Evolutionary conservation across 2,329 filamentous ascomycete species (phyloP).

Genomic region (Onygenales sp.): DNA sequence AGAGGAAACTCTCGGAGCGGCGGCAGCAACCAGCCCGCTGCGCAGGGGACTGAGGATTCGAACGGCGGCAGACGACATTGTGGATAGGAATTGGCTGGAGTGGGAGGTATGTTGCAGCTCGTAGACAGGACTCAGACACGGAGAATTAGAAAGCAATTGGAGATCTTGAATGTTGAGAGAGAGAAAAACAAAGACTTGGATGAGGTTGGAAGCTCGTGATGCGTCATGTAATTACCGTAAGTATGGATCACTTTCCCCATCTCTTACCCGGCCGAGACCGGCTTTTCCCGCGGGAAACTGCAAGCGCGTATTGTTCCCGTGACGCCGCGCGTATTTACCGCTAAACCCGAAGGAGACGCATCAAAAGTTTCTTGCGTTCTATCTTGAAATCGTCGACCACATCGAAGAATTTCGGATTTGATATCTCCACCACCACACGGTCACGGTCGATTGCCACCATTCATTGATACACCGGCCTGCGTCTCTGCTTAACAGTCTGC

Average conservation of each 20-base stretch:
- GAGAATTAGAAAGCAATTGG: not conserved
- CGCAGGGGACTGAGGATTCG: constrained; percentile 10
- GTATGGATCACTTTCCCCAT: not conserved
- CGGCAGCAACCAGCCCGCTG: not conserved
- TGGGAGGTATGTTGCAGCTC: not conserved
- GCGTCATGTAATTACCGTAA: not conserved
- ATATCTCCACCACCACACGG: no score
- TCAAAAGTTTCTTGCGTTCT: not conserved
- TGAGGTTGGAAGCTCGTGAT: not conserved
- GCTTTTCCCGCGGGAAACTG: not conserved
- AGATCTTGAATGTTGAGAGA: not conserved
- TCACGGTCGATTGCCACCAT: no score
- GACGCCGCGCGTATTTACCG: not conserved
- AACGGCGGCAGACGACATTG: constrained; percentile 30
- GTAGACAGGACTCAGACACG: not conserved
- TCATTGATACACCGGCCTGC: no score
- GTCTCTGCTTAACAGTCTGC: not conserved
- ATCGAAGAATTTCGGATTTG: no score
- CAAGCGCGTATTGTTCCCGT: not conserved
- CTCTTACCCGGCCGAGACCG: not conserved
- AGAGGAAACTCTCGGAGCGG: not conserved
- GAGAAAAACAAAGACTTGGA: not conserved
- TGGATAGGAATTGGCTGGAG: constrained; percentile 7
- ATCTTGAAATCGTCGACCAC: no score
- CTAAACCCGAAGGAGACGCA: not conserved